phyloP scores from a whole-genome alignment of 768 basidiomycete species.

The Suillus plorans region DNA sequence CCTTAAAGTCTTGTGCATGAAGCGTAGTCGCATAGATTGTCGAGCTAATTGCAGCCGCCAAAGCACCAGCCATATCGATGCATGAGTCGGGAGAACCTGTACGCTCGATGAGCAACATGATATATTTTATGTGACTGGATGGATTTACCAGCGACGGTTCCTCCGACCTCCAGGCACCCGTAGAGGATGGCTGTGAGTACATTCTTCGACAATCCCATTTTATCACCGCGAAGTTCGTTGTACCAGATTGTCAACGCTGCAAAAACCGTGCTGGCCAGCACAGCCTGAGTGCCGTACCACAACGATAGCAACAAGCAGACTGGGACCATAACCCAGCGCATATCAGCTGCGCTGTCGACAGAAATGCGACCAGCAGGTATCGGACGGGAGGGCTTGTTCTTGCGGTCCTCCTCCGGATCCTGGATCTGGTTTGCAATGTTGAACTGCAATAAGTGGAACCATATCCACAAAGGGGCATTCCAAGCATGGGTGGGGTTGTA shows the following conservation, averaged over 20 bases:
- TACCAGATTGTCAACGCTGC: slow-evolving; percentile 33
- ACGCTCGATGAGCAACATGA: slow-evolving; percentile 14
- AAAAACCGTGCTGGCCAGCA: slow-evolving; percentile 32
- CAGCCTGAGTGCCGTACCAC: slow-evolving; percentile 30
- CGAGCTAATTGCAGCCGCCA: slow-evolving; percentile 36
- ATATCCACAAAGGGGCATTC: slow-evolving; percentile 39
- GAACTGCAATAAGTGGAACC: slow-evolving; percentile 42
- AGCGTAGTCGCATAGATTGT: slow-evolving; percentile 45
- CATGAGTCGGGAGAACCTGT: slow-evolving; percentile 25
- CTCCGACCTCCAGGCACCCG: slow-evolving; percentile 37
- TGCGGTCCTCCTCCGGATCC: slow-evolving; percentile 37
- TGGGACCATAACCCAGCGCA: slow-evolving; percentile 36
- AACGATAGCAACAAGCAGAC: slow-evolving; percentile 32
- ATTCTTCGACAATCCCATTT: slow-evolving; percentile 40
- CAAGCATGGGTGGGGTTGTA: slow-evolving; percentile 12
- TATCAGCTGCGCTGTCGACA: slow-evolving; percentile 26
- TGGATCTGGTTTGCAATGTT: slow-evolving; percentile 40
- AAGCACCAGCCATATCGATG: slow-evolving; percentile 19
- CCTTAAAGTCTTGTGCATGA: slow-evolving; percentile 50
- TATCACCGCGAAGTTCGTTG: slow-evolving; percentile 38
- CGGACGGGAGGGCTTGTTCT: slow-evolving; percentile 43
- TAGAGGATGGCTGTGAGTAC: slow-evolving; percentile 39
- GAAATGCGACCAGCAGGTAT: slow-evolving; percentile 42
- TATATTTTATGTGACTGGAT: neutral
- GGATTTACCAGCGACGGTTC: slow-evolving; percentile 35